These are phyloP conservation scores for Solanum hybrid DNA, from an alignment of 305 asterid genomes.

Conservation along the genomic window DNA sequence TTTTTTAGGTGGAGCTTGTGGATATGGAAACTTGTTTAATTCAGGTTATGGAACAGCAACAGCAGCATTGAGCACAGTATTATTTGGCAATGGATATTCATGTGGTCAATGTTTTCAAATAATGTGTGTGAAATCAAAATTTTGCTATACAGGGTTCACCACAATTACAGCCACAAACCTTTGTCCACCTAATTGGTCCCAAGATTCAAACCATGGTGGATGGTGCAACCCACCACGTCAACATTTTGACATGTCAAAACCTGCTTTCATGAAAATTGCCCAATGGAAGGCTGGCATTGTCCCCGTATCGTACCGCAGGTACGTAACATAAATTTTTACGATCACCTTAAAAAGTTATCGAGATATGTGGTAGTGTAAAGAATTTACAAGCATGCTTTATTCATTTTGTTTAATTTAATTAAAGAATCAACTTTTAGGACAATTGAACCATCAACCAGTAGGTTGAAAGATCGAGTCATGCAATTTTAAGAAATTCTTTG, in stretches of 20 bases:
- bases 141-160: slow-evolving; percentile 42
- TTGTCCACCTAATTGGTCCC: slow-evolving; percentile 85
- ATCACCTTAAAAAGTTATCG: background rate
- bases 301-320: slow-evolving; percentile 67
- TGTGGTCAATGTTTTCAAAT: slow-evolving; percentile 85
- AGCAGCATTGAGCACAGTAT: slow-evolving; percentile 69
- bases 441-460: background rate
- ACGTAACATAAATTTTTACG: background rate
- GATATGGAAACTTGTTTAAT: slow-evolving; percentile 61
- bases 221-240: slow-evolving; percentile 96
- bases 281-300: slow-evolving; percentile 75
- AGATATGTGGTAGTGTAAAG: background rate
- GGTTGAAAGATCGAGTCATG: background rate
- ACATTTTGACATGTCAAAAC: slow-evolving; percentile 83
- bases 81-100: slow-evolving; percentile 68
- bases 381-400: background rate
- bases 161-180: slow-evolving; percentile 81
- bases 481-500: background rate
- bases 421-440: background rate
- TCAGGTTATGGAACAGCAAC: slow-evolving; percentile 70
- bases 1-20: slow-evolving; percentile 78
- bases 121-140: slow-evolving; percentile 38
- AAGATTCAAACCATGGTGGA: slow-evolving; percentile 74
- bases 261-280: slow-evolving; percentile 80
- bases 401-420: background rate